Evolutionary conservation across 148 eudicot genomes (phyloP).

Genomic region (Rhododendron kiyosumense): DNA sequence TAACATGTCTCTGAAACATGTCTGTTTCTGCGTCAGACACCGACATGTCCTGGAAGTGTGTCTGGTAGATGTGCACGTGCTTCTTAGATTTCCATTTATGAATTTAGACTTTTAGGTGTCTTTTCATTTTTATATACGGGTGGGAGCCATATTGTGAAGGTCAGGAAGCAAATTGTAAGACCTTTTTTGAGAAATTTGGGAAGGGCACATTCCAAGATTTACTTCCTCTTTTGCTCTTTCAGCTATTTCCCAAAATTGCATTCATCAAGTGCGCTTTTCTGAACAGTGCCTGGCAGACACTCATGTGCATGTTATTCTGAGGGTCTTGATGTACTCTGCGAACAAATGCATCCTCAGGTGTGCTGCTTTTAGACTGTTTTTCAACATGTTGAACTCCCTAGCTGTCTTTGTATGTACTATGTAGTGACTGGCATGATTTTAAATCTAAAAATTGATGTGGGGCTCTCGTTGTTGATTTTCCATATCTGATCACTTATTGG

Average conservation of each 20-base stretch:
- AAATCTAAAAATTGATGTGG: neutral
- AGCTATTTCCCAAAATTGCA: neutral
- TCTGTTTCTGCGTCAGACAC: neutral
- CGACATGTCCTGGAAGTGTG: neutral
- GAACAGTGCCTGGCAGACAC: neutral
- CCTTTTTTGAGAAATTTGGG: neutral
- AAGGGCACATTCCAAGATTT: neutral
- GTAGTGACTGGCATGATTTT: neutral
- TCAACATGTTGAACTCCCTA: neutral
- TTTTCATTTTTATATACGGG: neutral
- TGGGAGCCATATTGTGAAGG: neutral
- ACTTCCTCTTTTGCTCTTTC: neutral
- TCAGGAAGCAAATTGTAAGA: neutral
- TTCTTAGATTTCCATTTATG: neutral
- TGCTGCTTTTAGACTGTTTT: neutral
- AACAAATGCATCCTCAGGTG: neutral
- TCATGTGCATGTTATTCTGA: constrained; percentile 1
- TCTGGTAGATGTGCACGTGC: neutral
- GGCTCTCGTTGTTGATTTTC: neutral
- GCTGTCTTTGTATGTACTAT: neutral
- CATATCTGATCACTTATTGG: neutral
- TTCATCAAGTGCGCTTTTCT: neutral
- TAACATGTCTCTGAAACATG: neutral
- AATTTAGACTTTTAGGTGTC: neutral
- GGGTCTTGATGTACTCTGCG: neutral